These are phyloP conservation scores for Corynespora cassiicola DNA, from an alignment of 2,329 filamentous ascomycete species.

Conservation along the genomic window DNA sequence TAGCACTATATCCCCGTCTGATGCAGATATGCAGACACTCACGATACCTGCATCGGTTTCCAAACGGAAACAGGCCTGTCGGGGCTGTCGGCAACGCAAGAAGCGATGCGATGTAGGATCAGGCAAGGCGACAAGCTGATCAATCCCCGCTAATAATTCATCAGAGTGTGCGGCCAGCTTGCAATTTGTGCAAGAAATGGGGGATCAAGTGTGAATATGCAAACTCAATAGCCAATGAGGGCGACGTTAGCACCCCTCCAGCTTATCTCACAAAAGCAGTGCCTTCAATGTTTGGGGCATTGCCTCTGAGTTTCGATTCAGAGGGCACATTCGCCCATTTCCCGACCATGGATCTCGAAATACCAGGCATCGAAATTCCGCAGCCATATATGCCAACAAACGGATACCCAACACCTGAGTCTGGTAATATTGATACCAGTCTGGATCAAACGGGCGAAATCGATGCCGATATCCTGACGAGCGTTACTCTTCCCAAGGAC, in stretches of 20 bases:
- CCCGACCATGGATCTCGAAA: conserved; percentile 17
- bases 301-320: conserved; percentile 4
- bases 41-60: conserved; percentile 29
- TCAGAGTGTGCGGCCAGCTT: conserved; percentile 31
- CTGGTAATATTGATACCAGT: too few relatives aligned
- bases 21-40: conserved; percentile 27
- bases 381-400: too few relatives aligned
- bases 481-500: conserved; percentile 21
- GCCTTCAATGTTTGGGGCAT: background rate
- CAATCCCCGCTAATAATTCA: conserved; percentile 1
- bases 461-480: conserved; percentile 11
- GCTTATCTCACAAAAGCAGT: background rate
- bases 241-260: background rate
- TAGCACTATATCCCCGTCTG: too few relatives aligned
- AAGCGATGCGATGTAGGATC: conserved; percentile 36
- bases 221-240: background rate
- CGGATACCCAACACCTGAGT: conserved; percentile 9
- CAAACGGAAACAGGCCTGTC: conserved; percentile 43
- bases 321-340: conserved; percentile 10
- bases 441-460: background rate
- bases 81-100: conserved; percentile 40
- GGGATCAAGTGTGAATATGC: conserved; percentile 30
- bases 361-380: too few relatives aligned
- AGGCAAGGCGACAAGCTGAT: background rate
- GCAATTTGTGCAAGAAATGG: conserved; percentile 31